Conservation (phyloP, 495 filamentous ascomycete genomes). For the Aspergillus coremiiformis region DNA sequence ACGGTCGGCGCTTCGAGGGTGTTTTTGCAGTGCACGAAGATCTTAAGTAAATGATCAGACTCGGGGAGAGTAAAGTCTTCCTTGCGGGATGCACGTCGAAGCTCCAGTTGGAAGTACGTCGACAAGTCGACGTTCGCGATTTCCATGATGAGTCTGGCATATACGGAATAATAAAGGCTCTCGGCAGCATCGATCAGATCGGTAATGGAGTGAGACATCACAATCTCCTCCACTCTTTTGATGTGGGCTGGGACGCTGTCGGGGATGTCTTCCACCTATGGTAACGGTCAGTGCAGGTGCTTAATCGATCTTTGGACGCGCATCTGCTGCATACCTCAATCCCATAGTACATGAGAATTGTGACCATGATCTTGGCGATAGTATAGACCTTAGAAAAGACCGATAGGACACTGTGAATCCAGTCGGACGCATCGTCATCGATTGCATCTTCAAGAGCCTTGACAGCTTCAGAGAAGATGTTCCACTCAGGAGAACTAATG, state of each 20-base stretch:
- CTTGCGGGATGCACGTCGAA: slow-evolving; percentile 7
- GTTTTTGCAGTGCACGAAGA: slow-evolving; percentile 27
- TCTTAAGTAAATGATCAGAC: slow-evolving; percentile 25
- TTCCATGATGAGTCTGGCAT: slow-evolving; percentile 31
- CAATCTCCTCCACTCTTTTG: slow-evolving; percentile 20
- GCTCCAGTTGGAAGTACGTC: slow-evolving; percentile 17
- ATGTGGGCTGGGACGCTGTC: slow-evolving; percentile 26
- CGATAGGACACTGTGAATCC: slow-evolving; percentile 17
- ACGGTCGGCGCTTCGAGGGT: slow-evolving; percentile 24
- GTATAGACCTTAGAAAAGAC: slow-evolving; percentile 30
- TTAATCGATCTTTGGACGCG: background rate
- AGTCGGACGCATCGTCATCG: slow-evolving; percentile 12
- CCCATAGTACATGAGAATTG: slow-evolving; percentile 27
- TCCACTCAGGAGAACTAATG: slow-evolving; percentile 31
- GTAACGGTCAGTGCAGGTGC: background rate
- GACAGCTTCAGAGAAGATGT: slow-evolving; percentile 13
- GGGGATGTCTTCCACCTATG: slow-evolving; percentile 22
- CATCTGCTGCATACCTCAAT: slow-evolving; percentile 24
- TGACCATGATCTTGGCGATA: slow-evolving; percentile 30
- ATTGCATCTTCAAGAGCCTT: slow-evolving; percentile 15
- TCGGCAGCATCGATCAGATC: slow-evolving; percentile 27
- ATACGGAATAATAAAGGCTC: slow-evolving; percentile 31
- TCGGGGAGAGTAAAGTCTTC: slow-evolving; percentile 23
- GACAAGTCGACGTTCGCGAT: slow-evolving; percentile 34
- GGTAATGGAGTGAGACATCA: slow-evolving; percentile 18